A percentile compares a stretch with the other conserved stretches of the same genome.
phyloP scores from a whole-genome alignment of 192 early-diverging fungal genomes.

The Backusella macrospora region DNA sequence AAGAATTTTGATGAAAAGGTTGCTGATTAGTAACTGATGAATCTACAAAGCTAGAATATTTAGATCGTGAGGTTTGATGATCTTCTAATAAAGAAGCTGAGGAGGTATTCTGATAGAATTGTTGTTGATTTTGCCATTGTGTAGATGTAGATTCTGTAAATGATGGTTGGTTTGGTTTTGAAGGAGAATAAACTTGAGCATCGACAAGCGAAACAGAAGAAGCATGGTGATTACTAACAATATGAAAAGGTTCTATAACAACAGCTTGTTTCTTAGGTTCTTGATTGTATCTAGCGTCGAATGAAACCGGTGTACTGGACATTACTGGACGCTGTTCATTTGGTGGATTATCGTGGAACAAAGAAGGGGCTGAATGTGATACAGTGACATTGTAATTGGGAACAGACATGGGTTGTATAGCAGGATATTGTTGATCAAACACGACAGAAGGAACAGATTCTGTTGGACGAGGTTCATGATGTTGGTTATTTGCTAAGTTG shows the following conservation, averaged over 20 bases:
- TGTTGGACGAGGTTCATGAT: neutral
- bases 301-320: constrained; percentile 1
- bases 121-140: neutral
- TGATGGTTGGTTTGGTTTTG: neutral
- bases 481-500: neutral
- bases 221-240: neutral
- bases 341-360: neutral
- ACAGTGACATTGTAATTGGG: neutral
- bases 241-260: neutral
- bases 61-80: neutral
- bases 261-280: neutral
- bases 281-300: neutral
- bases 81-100: neutral
- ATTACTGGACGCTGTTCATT: constrained; percentile 1
- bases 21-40: neutral
- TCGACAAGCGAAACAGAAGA: neutral
- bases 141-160: too few relatives aligned
- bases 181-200: neutral
- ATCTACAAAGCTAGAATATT: neutral
- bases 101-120: neutral
- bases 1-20: neutral
- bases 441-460: neutral
- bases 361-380: constrained; percentile 1
- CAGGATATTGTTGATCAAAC: constrained; percentile 6
- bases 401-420: neutral